Evolutionary conservation across 768 basidiomycete genomes (phyloP).

Genomic region (Suillus fuscotomentosus): DNA sequence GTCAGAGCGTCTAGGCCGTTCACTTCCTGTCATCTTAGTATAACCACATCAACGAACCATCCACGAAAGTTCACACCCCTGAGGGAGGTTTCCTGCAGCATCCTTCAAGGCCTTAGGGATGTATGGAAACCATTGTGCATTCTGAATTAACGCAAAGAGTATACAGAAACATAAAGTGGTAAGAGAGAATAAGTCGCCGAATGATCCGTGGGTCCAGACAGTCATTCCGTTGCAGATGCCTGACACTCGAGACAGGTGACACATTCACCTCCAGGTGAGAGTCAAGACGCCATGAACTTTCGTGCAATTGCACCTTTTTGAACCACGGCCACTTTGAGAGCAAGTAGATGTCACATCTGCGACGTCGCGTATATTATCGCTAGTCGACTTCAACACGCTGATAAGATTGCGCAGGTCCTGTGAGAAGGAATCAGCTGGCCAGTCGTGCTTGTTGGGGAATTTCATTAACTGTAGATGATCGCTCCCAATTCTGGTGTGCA

Average conservation of each 20-base stretch:
- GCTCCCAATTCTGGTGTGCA: too few species aligned
- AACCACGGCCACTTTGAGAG: neutral
- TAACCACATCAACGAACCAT: neutral
- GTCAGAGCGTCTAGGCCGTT: too few species aligned
- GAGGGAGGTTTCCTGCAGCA: neutral
- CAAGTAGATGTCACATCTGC: too few species aligned
- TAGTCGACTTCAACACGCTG: too few species aligned
- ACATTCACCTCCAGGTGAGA: neutral
- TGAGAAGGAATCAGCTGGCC: too few species aligned
- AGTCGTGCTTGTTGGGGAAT: too few species aligned
- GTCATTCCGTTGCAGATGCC: neutral
- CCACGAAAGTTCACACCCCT: neutral
- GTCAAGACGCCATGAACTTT: neutral
- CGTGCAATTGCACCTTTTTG: neutral
- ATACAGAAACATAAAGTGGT: neutral
- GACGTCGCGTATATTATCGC: too few species aligned
- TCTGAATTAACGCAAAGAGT: neutral
- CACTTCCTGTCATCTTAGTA: too few species aligned
- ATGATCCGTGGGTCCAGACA: slow-evolving; percentile 7
- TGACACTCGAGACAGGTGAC: neutral
- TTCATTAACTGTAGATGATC: too few species aligned
- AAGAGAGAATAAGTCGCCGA: neutral
- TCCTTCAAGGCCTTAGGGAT: neutral
- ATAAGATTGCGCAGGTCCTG: too few species aligned
- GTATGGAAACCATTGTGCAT: neutral